Evolutionary conservation across 2,329 filamentous ascomycete genomes (phyloP).

Genomic region (Xylogone sp.): DNA sequence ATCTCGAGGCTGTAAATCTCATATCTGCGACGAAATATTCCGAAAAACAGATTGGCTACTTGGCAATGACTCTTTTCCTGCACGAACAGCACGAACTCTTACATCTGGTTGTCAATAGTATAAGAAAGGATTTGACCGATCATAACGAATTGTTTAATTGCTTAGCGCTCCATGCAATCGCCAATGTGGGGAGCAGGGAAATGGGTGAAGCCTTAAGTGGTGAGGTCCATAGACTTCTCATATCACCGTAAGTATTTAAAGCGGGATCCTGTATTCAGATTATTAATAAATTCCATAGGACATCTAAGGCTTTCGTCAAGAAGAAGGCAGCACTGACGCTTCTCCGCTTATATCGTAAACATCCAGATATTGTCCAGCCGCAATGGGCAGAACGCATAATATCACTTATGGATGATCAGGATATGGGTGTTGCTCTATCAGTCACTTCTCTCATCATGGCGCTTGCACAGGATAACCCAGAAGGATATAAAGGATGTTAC

Average conservation of each 20-base stretch:
- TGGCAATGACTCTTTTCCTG: constrained; percentile 94
- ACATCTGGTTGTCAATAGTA: constrained; percentile 96
- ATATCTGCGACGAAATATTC: constrained; percentile 97
- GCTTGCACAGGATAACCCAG: constrained; percentile 87
- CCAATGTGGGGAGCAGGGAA: constrained; percentile 92
- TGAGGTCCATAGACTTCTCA: constrained; percentile 90
- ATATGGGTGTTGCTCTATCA: constrained; percentile 90
- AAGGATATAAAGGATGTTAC: constrained; percentile 91
- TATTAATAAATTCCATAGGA: constrained; percentile 37
- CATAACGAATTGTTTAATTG: constrained; percentile 98
- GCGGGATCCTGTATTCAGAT: not conserved
- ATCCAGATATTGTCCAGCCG: constrained; percentile 87
- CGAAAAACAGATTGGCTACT: constrained; percentile 98
- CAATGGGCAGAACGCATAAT: constrained; percentile 98
- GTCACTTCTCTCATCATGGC: constrained; percentile 96
- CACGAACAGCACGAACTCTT: constrained; percentile 96
- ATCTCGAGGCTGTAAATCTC: constrained; percentile 95
- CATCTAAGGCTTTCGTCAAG: constrained; percentile 96
- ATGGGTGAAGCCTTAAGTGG: constrained; percentile 92
- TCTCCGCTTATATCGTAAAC: constrained; percentile 89
- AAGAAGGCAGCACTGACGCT: constrained; percentile 97
- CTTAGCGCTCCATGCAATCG: constrained; percentile 91
- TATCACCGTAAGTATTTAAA: constrained; percentile 71
- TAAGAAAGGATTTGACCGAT: constrained; percentile 91
- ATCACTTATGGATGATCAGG: constrained; percentile 95